A percentile compares a stretch with the other conserved stretches of the same genome.
phyloP scores from a whole-genome alignment of 192 early-diverging fungal species.

The Paraglomus brasilianum region DNA sequence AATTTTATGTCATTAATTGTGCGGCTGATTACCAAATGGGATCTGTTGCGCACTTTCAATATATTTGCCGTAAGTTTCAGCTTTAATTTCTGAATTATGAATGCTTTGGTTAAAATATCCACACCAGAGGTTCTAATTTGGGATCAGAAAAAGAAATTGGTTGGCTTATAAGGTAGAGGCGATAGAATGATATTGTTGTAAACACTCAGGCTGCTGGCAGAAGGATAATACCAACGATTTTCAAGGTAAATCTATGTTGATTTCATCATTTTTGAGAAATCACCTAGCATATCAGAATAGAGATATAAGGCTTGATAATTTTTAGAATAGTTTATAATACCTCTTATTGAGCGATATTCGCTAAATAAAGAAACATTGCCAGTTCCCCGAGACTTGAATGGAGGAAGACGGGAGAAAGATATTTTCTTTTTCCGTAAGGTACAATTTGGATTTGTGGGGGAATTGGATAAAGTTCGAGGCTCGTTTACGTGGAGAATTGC shows the following conservation, averaged over 20 bases:
- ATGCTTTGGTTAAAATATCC: too few relatives aligned
- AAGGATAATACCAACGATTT: too few relatives aligned
- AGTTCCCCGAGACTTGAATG: not conserved
- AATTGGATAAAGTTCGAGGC: too few relatives aligned
- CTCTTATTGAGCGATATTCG: not conserved
- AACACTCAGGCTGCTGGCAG: not conserved
- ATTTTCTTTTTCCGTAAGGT: not conserved
- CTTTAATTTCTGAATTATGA: too few relatives aligned
- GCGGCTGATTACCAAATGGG: too few relatives aligned
- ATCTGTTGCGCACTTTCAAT: too few relatives aligned
- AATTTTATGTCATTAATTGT: too few relatives aligned
- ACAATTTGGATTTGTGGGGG: not conserved
- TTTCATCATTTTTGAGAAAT: not conserved
- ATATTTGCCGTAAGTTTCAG: too few relatives aligned
- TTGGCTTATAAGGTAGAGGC: too few relatives aligned
- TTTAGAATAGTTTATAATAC: not conserved
- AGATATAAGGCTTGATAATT: not conserved
- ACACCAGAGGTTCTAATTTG: constrained; percentile 3
- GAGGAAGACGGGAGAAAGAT: not conserved
- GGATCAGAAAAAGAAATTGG: not conserved
- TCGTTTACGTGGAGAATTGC: too few relatives aligned
- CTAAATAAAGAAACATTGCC: not conserved
- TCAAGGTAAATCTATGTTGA: too few relatives aligned
- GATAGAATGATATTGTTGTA: too few relatives aligned
- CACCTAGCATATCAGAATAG: constrained; percentile 4